phyloP scores from a whole-genome alignment of 192 early-diverging fungal species.

The Entophlyctis luteolus region DNA sequence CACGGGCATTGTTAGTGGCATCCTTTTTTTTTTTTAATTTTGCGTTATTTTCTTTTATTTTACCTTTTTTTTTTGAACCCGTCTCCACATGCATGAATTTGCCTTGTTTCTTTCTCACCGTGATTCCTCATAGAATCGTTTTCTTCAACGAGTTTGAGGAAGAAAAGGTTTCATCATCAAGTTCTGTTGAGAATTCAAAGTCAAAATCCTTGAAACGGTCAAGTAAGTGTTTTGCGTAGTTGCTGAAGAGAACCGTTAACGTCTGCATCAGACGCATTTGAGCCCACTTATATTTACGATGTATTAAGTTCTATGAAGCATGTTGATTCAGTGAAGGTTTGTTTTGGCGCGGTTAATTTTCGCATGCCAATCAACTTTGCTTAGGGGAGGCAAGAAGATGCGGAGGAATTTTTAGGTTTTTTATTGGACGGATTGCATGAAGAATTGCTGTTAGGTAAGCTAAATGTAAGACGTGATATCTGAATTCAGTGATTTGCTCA shows the following conservation, averaged over 20 bases:
- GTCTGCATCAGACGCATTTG: constrained; percentile 53
- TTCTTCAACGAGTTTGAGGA: constrained; percentile 60
- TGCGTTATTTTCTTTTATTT: neutral
- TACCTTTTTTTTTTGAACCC: too few species aligned
- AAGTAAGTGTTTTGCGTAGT: neutral
- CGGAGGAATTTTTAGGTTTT: constrained; percentile 92
- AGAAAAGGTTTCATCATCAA: constrained; percentile 10
- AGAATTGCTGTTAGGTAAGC: constrained; percentile 51
- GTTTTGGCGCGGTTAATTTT: constrained; percentile 19
- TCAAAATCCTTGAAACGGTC: neutral
- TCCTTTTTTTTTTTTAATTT: constrained; percentile 1
- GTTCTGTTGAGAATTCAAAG: neutral
- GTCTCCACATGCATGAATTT: neutral
- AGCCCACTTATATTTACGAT: constrained; percentile 91
- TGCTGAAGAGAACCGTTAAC: neutral
- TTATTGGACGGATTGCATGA: constrained; percentile 93
- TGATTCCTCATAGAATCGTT: constrained; percentile 40
- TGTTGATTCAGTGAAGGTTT: constrained; percentile 73
- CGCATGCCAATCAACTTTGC: neutral
- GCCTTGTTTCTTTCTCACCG: neutral
- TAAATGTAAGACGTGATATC: too few species aligned
- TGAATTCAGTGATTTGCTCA: too few species aligned
- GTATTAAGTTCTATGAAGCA: constrained; percentile 67
- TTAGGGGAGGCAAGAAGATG: constrained; percentile 90
- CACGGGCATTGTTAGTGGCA: constrained; percentile 75